phyloP scores from a whole-genome alignment of 495 filamentous ascomycete species.

The Amniculicola lignicola region DNA sequence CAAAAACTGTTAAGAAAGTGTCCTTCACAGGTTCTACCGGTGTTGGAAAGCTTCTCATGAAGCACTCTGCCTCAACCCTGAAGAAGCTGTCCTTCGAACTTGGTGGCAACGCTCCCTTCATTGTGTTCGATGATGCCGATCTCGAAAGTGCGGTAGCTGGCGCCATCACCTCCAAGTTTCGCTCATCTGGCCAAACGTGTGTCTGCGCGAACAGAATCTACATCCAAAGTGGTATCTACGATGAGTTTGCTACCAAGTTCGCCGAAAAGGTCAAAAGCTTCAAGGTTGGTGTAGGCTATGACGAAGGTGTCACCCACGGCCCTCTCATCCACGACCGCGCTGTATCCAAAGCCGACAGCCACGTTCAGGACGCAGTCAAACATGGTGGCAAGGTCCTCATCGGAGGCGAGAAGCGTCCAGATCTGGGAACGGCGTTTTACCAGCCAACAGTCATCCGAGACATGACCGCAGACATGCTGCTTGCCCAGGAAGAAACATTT shows the following conservation, averaged over 20 bases:
- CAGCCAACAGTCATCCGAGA: slow-evolving; percentile 50
- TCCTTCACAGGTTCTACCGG: slow-evolving; percentile 69
- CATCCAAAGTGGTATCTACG: slow-evolving; percentile 54
- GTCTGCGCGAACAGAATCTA: slow-evolving; percentile 72
- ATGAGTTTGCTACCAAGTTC: slow-evolving; percentile 44
- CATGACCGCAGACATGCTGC: slow-evolving; percentile 49
- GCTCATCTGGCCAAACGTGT: slow-evolving; percentile 69
- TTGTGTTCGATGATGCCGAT: slow-evolving; percentile 72
- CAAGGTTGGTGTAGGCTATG: slow-evolving; percentile 46
- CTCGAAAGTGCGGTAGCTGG: slow-evolving; percentile 59
- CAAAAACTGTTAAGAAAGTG: slow-evolving; percentile 64
- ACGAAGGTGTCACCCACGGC: slow-evolving; percentile 44
- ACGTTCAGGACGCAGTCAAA: slow-evolving; percentile 42
- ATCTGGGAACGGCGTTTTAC: slow-evolving; percentile 50
- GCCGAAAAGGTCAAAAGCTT: slow-evolving; percentile 44
- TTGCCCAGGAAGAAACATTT: slow-evolving; percentile 57
- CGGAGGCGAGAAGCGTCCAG: slow-evolving; percentile 43
- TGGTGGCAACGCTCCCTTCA: slow-evolving; percentile 71
- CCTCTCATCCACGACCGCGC: slow-evolving; percentile 48
- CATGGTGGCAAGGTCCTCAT: slow-evolving; percentile 46
- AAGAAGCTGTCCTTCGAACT: slow-evolving; percentile 73
- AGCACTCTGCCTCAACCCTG: slow-evolving; percentile 57
- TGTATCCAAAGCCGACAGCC: slow-evolving; percentile 40
- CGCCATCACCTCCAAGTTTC: slow-evolving; percentile 63
- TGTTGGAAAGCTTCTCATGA: slow-evolving; percentile 62